Evolutionary conservation across 805 yeast species (phyloP), one percentile per base, ranked within the genome.

Genomic region (Lipomyces starkeyi): DNA sequence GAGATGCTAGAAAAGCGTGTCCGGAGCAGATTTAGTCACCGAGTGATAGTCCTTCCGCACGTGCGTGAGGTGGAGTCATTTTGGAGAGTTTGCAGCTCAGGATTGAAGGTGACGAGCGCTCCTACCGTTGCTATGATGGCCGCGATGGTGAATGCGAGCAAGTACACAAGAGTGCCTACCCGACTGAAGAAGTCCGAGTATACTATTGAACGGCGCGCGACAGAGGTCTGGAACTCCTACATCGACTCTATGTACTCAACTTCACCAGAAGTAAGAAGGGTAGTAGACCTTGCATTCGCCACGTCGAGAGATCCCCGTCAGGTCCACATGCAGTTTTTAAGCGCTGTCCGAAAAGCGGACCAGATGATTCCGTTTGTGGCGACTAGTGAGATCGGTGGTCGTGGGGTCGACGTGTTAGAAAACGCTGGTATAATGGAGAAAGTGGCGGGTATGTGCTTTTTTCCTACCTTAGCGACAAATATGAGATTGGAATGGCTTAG

Each of bases 1-100:
- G 98, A 94, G 73, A 82, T 87, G 73, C 80, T 95, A 58, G 99
- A 95, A 75, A 95, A 94, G 75, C 84, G 99, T 74, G 98, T 95
- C 0, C 85, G 92, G 72, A 89, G 96, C 65, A 81, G 99, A 71
- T 95, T 93, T 77, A 88, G 95, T 20, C 97, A 94, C 75, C 80
- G 97, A 61, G 78, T 90, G 2, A 83, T 93, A 29, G 67, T 67
- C 20, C 81, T 92, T 49, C 85, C 85, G 32, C 87, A 87, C 61
- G 82, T 88, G 0, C 71, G 73, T 1, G 77, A 80, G 1, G 73
- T 86, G 2, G 86, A 83, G 0, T 84, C 81, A 14, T 91, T 89
- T 72, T 80, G 85, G 78, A 74, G 77, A 1, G 80, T 86, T 22
- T 86, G 87, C 14, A 74, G 77, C 25, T 76, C 82, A 32, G 78